A percentile compares a stretch with the other conserved stretches of the same genome.
Conservation (phyloP, 2,329 filamentous ascomycete species). For the Ophiostoma quercus region DNA sequence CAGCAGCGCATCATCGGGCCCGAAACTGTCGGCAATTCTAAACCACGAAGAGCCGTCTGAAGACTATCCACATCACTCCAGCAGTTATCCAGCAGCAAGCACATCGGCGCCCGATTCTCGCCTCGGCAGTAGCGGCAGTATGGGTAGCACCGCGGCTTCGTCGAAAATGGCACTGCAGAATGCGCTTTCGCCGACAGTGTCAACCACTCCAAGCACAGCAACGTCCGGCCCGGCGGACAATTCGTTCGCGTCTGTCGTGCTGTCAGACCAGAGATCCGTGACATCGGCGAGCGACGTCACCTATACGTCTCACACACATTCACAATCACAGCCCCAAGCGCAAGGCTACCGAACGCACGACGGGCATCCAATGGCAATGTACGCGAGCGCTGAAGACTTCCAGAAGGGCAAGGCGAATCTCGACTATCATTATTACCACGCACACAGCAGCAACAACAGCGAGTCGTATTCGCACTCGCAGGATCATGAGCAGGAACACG, state of each 20-base stretch:
- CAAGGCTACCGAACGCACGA: background rate
- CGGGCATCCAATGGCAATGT: background rate
- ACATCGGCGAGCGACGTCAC: slow-evolving; percentile 3
- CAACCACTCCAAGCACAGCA: background rate
- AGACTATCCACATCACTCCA: background rate
- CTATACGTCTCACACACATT: slow-evolving; percentile 11
- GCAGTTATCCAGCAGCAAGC: background rate
- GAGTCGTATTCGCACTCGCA: background rate
- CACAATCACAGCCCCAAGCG: background rate
- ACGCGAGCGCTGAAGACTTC: slow-evolving; percentile 17
- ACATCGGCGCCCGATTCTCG: background rate
- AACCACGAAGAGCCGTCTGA: slow-evolving; percentile 16
- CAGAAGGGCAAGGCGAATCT: slow-evolving; percentile 15
- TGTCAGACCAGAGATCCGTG: slow-evolving; percentile 12
- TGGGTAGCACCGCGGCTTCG: background rate
- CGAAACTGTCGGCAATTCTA: slow-evolving; percentile 20
- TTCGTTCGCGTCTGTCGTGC: slow-evolving; percentile 13
- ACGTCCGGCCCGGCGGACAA: slow-evolving; percentile 10
- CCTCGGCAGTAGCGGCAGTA: background rate
- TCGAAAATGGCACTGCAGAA: slow-evolving; percentile 12
- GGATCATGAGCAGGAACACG: background rate
- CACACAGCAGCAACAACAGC: slow-evolving; percentile 2
- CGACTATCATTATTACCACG: slow-evolving; percentile 16
- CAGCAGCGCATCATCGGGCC: slow-evolving; percentile 7
- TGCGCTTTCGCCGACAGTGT: background rate